Evolutionary conservation across 768 basidiomycete genomes (phyloP), one percentile per base, ranked within the genome.

Genomic region (Tylopilus felleus): DNA sequence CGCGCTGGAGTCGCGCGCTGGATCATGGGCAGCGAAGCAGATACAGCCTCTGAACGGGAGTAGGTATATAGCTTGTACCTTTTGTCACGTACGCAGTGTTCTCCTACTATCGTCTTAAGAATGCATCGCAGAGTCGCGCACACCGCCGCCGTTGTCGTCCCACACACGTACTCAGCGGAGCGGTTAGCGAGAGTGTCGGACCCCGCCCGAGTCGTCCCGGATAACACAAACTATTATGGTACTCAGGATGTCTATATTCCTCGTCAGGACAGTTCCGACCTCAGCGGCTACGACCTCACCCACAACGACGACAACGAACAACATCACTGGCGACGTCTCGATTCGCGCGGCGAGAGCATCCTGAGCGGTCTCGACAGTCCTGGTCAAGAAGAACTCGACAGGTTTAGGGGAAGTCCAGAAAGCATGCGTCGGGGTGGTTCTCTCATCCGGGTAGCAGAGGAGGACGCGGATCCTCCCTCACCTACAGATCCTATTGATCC

Each of bases 401-500:
- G 69, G 48, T 45, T 67, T 46, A 56, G 55, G 16, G 47, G 45
- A n/a, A 71, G 69, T 38, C 75, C 77, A 17, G 74, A 75, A 54
- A 70, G 73, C 43, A 54, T 71, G 16, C 65, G 60, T 21, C 56
- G 56, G 21, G 51, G 67, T n/a, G 62, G 53, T 52, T 52, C 64
- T 38, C 62, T 77, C 10, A 55, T 65, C 58, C 64, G 71, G 10
- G 75, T 78, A 3, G 74, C 73, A 19, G 77, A 79, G 52, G 73
- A 75, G 8, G 62, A 62, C 39, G 23, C 60, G 4, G 61, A 63
- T 40, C 57, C 49, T 12, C 35, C 33, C 38, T 38, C 40, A 19
- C 43, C 46, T 6, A 29, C 28, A 22, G 51, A 62, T 13, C 60
- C 61, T 14, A 56, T 49, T 23, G 57, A 55, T 5, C 58, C 50